These are phyloP conservation scores for Gliomastix tumulicola DNA, from an alignment of 2,329 filamentous ascomycete genomes.

Conservation along the genomic window DNA sequence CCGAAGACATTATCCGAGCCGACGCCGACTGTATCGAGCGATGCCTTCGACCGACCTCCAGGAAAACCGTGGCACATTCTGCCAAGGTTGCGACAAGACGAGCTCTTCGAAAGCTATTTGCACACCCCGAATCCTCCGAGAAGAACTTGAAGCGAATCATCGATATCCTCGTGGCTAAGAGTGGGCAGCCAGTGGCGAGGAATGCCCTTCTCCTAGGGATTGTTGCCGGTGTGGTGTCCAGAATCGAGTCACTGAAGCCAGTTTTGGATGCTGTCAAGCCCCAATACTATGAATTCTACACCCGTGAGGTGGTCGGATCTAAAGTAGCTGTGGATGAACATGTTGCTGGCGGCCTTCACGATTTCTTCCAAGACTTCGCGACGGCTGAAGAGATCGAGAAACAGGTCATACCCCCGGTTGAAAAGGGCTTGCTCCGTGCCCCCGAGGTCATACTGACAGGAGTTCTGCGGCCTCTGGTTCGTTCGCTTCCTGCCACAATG, in stretches of 20 bases:
- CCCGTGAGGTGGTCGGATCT: constrained; percentile 78
- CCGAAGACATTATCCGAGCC: constrained; percentile 57
- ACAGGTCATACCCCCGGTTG: constrained; percentile 72
- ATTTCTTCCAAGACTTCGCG: constrained; percentile 77
- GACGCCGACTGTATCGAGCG: constrained; percentile 71
- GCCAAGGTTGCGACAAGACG: constrained; percentile 73
- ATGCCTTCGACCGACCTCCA: constrained; percentile 61
- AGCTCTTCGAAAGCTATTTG: constrained; percentile 69
- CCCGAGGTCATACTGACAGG: constrained; percentile 84
- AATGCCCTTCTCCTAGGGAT: constrained; percentile 77
- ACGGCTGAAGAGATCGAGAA: constrained; percentile 67
- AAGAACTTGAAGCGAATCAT: constrained; percentile 59
- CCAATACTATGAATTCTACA: constrained; percentile 75
- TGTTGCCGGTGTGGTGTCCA: constrained; percentile 77
- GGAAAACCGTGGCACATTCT: constrained; percentile 60
- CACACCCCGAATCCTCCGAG: constrained; percentile 44
- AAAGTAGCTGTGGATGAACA: constrained; percentile 64
- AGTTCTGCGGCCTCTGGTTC: constrained; percentile 66
- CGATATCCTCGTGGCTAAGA: constrained; percentile 61
- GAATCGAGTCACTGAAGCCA: constrained; percentile 56
- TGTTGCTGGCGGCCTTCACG: constrained; percentile 63
- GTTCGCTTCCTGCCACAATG: constrained; percentile 59
- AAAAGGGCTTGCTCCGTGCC: constrained; percentile 81
- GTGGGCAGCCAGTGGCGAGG: constrained; percentile 53
- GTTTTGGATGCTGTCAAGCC: constrained; percentile 59